A percentile compares a stretch with the other conserved stretches of the same genome.
These are phyloP conservation scores for Phytophthora hibernalis DNA, from an alignment of 352 stramenopile genomes.

Conservation along the genomic window DNA sequence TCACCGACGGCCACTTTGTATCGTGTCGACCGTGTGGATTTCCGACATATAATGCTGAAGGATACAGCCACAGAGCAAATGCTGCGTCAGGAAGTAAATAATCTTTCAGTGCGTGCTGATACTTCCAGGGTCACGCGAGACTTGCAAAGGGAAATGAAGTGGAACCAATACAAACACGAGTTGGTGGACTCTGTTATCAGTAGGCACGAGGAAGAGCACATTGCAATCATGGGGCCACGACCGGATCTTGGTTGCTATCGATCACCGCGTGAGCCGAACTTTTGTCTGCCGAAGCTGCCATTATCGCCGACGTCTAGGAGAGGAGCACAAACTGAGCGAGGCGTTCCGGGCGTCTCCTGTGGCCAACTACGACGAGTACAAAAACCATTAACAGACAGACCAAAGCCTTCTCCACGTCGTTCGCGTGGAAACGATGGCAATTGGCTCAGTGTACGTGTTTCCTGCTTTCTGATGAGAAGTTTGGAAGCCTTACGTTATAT, in stretches of 20 bases:
- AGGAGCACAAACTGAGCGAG: conserved; percentile 23
- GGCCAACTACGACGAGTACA: conserved; percentile 29
- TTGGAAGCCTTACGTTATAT: conserved; percentile 8
- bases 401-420: conserved; percentile 23
- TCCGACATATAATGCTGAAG: conserved; percentile 70
- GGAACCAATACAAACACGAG: conserved; percentile 60
- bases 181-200: conserved; percentile 47
- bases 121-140: conserved; percentile 51
- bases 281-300: conserved; percentile 28
- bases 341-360: conserved; percentile 30
- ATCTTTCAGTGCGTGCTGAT: conserved; percentile 50
- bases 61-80: conserved; percentile 56
- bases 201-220: conserved; percentile 47
- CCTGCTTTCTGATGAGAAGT: conserved; percentile 3
- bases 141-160: conserved; percentile 52
- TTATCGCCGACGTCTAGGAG: conserved; percentile 8
- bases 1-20: conserved; percentile 70
- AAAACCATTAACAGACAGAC: conserved; percentile 33
- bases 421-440: conserved; percentile 21
- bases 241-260: conserved; percentile 28
- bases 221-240: conserved; percentile 49
- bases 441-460: conserved; percentile 48
- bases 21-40: conserved; percentile 72
- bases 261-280: conserved; percentile 32
- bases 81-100: conserved; percentile 49